Base-by-base conservation (phyloP, 2,329 filamentous ascomycete species). In the Exophiala calicioides region DNA sequence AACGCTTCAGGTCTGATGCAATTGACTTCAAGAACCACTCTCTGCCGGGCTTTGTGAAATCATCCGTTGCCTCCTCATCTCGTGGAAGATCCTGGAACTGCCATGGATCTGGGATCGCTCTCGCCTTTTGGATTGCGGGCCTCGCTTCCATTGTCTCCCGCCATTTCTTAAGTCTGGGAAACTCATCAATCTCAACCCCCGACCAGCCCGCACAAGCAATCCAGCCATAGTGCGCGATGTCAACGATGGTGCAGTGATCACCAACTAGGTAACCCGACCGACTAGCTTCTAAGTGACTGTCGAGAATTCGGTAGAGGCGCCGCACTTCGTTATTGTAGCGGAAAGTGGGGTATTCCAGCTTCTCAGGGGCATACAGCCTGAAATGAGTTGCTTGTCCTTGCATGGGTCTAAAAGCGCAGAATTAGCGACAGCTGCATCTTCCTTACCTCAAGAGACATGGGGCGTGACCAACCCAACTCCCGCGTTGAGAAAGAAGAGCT, bases 311-410 rank as follows among this genome's bases (percentile, higher is more conserved):
- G 70, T 93, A 95, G 1, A 95, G 75, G 3, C 90, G 83, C 10
- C 84, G 78, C 0, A 86, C 88, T 70, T 95, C 90, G 62, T 88
- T 93, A 61, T 76, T 72, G 70, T 95, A 95, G 37, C 89, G 80
- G 62, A 87, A 81, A 42, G 93, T 80, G 51, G 85, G 88, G 64
- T 95, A 95, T 61, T 84, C 74, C 59, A 94, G 90, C 64, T 79
- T 81, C 64, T 90, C 85, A 0, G 88, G 86, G 1, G 88, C 88
- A 60, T 94, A 93, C 44, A 86, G 80, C 38, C 71, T 73, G 68
- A 95, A 95, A 69, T 95, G 88, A 67, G 91, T 90, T 41, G 88
- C 78, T 66, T 93, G 88, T 31, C 81, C 84, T 62, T 91, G 87
- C 86, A 90, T 90, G 1, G 87, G 87, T 0, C 88, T 88, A 93